These are phyloP conservation scores for Aspergillus kassunensis DNA, from an alignment of 495 filamentous ascomycete species.

Conservation along the genomic window DNA sequence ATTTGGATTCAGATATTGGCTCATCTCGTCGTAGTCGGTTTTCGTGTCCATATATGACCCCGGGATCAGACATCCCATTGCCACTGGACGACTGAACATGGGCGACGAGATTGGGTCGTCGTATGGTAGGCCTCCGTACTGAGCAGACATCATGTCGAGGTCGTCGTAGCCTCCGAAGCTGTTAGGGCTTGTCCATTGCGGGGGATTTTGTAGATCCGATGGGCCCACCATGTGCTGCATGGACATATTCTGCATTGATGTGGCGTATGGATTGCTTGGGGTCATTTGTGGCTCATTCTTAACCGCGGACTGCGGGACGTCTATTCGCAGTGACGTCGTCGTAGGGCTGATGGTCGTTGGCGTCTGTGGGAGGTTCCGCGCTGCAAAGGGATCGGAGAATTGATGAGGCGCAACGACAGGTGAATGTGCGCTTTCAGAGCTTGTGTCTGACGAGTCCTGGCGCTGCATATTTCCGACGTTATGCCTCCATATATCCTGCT, in stretches of 20 bases:
- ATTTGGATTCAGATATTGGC: constrained; percentile 43
- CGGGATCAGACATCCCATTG: constrained; percentile 38
- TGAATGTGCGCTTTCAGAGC: constrained; percentile 51
- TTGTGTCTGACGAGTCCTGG: constrained; percentile 49
- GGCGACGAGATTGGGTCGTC: constrained; percentile 37
- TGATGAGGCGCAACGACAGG: constrained; percentile 32
- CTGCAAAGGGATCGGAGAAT: constrained; percentile 36
- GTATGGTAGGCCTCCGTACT: constrained; percentile 33
- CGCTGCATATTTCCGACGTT: constrained; percentile 47
- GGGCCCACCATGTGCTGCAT: constrained; percentile 42
- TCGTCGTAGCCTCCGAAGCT: constrained; percentile 38
- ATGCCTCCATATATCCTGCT: constrained; percentile 49
- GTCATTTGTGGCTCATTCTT: constrained; percentile 31
- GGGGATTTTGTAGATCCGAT: constrained; percentile 26
- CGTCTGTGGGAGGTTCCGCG: constrained; percentile 31
- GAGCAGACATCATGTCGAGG: constrained; percentile 38
- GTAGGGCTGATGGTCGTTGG: constrained; percentile 37
- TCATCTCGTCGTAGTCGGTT: constrained; percentile 40
- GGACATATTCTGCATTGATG: constrained; percentile 25
- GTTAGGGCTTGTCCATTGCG: constrained; percentile 25
- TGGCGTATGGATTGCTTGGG: constrained; percentile 15
- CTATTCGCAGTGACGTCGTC: constrained; percentile 16
- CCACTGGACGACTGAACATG: constrained; percentile 36
- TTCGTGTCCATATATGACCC: constrained; percentile 27
- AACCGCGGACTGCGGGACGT: constrained; percentile 16